Conservation (phyloP, 495 filamentous ascomycete genomes). For the Penicillium verhagenii region DNA sequence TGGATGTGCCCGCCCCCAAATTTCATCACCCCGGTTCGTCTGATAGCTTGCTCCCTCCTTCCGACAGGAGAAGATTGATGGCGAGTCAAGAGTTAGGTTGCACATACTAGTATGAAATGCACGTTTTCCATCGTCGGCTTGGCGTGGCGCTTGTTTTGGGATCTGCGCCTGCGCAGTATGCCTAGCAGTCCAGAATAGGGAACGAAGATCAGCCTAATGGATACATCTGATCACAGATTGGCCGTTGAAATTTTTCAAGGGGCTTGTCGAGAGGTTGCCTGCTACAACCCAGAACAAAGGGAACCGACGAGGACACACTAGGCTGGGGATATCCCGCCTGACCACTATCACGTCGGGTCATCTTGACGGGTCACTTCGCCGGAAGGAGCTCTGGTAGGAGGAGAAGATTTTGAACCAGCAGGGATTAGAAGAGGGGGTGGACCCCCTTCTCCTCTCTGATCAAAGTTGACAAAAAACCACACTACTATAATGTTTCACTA, state of each 20-base stretch:
- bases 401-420: constrained; percentile 8
- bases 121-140: constrained; percentile 31
- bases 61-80: constrained; percentile 22
- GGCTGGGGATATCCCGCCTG: constrained; percentile 3
- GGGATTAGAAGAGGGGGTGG: constrained; percentile 31
- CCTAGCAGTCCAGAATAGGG: not conserved
- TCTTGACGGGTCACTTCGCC: not conserved
- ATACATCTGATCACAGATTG: constrained; percentile 4
- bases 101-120: constrained; percentile 21
- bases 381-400: constrained; percentile 6
- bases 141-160: constrained; percentile 39
- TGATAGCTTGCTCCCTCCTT: not conserved
- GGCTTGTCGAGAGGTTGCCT: constrained; percentile 2
- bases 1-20: constrained; percentile 5
- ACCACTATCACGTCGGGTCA: not conserved
- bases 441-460: not conserved
- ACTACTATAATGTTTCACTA: constrained; percentile 19
- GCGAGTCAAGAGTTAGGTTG: constrained; percentile 18
- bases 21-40: constrained; percentile 9
- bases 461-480: constrained; percentile 9
- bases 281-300: constrained; percentile 8
- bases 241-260: constrained; percentile 4
- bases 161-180: constrained; percentile 19
- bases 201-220: constrained; percentile 2
- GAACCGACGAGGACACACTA: constrained; percentile 2